Evolutionary conservation across 768 basidiomycete genomes (phyloP).

Genomic region (Tylopilus rubrobrunneus): DNA sequence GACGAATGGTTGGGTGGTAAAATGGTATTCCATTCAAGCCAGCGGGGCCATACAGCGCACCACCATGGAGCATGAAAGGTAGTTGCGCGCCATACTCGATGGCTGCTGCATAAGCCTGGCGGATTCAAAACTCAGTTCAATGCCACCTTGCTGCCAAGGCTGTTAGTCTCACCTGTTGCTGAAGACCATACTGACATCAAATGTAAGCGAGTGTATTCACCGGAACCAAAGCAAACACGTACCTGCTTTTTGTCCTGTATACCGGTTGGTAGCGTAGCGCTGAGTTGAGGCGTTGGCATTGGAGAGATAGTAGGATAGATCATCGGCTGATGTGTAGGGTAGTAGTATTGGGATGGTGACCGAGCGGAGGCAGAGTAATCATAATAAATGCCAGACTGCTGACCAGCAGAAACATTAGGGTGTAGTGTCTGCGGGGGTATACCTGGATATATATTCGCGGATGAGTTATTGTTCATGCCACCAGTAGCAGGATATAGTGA

Average conservation of each 20-base stretch:
- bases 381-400: slow-evolving; percentile 55
- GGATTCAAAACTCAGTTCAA: neutral
- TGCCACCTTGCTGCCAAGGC: neutral
- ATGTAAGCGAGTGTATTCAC: slow-evolving; percentile 10
- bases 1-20: no score
- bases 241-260: slow-evolving; percentile 62
- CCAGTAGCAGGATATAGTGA: slow-evolving; percentile 47
- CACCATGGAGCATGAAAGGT: slow-evolving; percentile 42
- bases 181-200: slow-evolving; percentile 37
- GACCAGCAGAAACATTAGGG: slow-evolving; percentile 38
- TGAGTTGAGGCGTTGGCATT: slow-evolving; percentile 48
- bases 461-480: slow-evolving; percentile 41
- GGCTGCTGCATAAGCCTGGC: slow-evolving; percentile 39
- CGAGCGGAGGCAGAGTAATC: slow-evolving; percentile 50
- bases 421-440: slow-evolving; percentile 41
- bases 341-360: slow-evolving; percentile 58
- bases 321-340: slow-evolving; percentile 53
- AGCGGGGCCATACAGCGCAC: slow-evolving; percentile 43
- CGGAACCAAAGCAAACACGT: slow-evolving; percentile 12
- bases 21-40: slow-evolving; percentile 31
- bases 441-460: slow-evolving; percentile 48
- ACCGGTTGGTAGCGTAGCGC: slow-evolving; percentile 36
- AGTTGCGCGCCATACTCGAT: slow-evolving; percentile 49
- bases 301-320: slow-evolving; percentile 56
- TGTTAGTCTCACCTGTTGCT: slow-evolving; percentile 42